Percentiles rank a stretch among this genome's conserved stretches.
phyloP scores from a whole-genome alignment of 2,329 filamentous ascomycete species.

The Ophiocordyceps australis region DNA sequence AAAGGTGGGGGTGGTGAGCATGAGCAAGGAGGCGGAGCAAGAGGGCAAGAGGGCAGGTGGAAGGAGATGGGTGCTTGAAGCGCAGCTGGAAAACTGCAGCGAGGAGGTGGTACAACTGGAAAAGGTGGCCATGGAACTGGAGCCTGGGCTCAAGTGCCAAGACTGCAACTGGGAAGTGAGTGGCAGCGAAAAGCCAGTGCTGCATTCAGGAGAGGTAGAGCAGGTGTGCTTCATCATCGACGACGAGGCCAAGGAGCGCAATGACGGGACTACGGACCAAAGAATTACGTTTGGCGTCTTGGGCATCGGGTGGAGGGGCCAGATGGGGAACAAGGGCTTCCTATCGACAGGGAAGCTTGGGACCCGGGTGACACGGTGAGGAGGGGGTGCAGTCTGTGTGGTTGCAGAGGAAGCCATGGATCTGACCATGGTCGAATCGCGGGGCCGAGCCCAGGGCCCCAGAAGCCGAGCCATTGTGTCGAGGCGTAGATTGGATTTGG shows the following conservation, averaged over 20 bases:
- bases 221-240: conserved; percentile 47
- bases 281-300: conserved; percentile 60
- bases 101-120: conserved; percentile 71
- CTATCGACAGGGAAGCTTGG: conserved; percentile 73
- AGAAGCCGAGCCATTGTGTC: too few relatives aligned
- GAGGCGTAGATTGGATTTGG: too few relatives aligned
- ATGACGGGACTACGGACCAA: conserved; percentile 22
- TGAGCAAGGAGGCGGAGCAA: conserved; percentile 16
- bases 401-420: too few relatives aligned
- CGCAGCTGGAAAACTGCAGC: conserved; percentile 87
- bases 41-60: conserved; percentile 9
- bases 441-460: too few relatives aligned
- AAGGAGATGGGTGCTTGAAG: conserved; percentile 61
- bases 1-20: conserved; percentile 52
- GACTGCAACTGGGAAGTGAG: conserved; percentile 38
- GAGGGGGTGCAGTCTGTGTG: background rate
- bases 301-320: conserved; percentile 72
- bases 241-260: conserved; percentile 13
- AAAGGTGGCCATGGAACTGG: conserved; percentile 35
- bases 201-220: conserved; percentile 45
- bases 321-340: conserved; percentile 78
- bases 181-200: conserved; percentile 27
- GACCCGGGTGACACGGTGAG: conserved; percentile 20
- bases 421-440: too few relatives aligned
- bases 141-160: conserved; percentile 27